A percentile compares a stretch with the other conserved stretches of the same genome.
Conservation (phyloP, 1,284 basidiomycete species). For the Rhizoctonia solani region DNA sequence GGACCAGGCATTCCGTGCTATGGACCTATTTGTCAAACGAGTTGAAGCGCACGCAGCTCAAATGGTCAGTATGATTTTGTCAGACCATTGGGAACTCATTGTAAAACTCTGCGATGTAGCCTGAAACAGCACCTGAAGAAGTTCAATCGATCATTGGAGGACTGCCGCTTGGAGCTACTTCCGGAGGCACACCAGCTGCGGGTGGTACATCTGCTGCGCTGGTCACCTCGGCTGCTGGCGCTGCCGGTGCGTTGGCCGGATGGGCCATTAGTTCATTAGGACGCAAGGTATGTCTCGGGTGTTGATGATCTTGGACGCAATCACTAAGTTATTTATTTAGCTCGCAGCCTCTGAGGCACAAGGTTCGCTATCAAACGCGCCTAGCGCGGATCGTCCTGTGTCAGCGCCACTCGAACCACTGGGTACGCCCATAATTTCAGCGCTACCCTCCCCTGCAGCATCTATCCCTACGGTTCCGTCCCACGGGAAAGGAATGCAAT, state of each 20-base stretch:
- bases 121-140: slow-evolving; percentile 61
- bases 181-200: slow-evolving; percentile 47
- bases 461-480: slow-evolving; percentile 40
- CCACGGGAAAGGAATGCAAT: slow-evolving; percentile 64
- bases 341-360: slow-evolving; percentile 74
- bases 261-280: slow-evolving; percentile 91
- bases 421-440: slow-evolving; percentile 8
- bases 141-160: slow-evolving; percentile 12
- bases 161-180: not conserved
- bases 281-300: slow-evolving; percentile 59
- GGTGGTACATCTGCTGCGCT: slow-evolving; percentile 55
- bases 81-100: not conserved
- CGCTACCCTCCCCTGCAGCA: slow-evolving; percentile 37
- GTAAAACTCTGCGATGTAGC: slow-evolving; percentile 52
- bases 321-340: slow-evolving; percentile 46
- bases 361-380: slow-evolving; percentile 20
- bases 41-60: slow-evolving; percentile 76
- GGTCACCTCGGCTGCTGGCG: slow-evolving; percentile 84
- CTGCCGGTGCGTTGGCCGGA: slow-evolving; percentile 86
- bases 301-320: slow-evolving; percentile 1
- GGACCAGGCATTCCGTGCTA: slow-evolving; percentile 91
- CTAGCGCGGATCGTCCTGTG: slow-evolving; percentile 38
- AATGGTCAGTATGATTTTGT: slow-evolving; percentile 62
- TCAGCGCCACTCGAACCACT: slow-evolving; percentile 36
- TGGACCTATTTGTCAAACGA: slow-evolving; percentile 82